Percentiles rank a stretch among this genome's conserved stretches.
phyloP scores from a whole-genome alignment of 495 filamentous ascomycete genomes.

The Lasiosphaeris hirsuta region DNA sequence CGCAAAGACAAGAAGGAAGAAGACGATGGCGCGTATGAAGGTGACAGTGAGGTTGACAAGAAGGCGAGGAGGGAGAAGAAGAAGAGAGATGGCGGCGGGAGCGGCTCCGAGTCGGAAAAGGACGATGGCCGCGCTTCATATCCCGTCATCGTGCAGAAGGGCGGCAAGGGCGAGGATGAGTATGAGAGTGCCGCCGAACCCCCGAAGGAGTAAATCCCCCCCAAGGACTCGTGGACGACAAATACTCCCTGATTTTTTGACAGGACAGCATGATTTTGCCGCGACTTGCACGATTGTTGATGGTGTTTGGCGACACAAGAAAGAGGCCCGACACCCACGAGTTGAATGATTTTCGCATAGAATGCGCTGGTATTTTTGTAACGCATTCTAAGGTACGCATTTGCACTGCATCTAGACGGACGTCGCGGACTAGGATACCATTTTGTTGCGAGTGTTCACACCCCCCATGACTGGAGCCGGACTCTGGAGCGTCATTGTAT shows the following conservation, averaged over 20 bases:
- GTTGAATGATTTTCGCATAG: no score
- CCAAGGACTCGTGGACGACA: constrained; percentile 9
- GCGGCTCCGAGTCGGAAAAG: constrained; percentile 18
- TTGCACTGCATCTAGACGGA: no score
- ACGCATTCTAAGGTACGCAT: no score
- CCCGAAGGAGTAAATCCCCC: background rate
- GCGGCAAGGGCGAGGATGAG: constrained; percentile 33
- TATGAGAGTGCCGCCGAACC: constrained; percentile 31
- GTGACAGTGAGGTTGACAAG: constrained; percentile 31
- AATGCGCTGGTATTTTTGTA: no score
- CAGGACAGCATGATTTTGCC: background rate
- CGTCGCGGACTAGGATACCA: no score
- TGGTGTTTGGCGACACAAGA: no score
- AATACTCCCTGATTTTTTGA: background rate
- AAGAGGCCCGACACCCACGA: no score
- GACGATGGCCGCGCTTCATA: constrained; percentile 26
- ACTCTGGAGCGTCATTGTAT: no score
- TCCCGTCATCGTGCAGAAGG: constrained; percentile 33
- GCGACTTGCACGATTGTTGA: background rate
- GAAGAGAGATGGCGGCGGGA: constrained; percentile 16
- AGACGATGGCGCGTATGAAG: constrained; percentile 32
- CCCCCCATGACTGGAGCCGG: no score
- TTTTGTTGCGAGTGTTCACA: no score
- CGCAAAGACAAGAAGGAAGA: constrained; percentile 24
- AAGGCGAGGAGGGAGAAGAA: constrained; percentile 20